Percentiles rank a stretch among this genome's conserved stretches.
Evolutionary conservation across 2,329 filamentous ascomycete species (phyloP).

Genomic region (Neonectria coccinea): DNA sequence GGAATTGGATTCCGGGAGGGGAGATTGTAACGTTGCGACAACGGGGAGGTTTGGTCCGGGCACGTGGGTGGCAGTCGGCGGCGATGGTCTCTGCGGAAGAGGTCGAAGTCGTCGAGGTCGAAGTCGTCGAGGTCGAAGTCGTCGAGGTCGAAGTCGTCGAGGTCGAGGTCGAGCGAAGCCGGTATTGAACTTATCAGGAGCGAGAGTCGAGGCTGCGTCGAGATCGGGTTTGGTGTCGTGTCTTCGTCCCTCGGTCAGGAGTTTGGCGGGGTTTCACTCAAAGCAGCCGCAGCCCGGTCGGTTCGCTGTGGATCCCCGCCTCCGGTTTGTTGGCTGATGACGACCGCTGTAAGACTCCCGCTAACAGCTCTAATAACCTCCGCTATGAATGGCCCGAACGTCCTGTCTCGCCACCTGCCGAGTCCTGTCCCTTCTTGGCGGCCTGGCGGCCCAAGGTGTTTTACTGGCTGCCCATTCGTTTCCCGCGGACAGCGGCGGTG

Average conservation of each 20-base stretch:
- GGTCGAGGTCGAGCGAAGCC: not conserved
- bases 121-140: too few species aligned
- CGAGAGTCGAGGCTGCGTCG: constrained; percentile 1
- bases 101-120: too few species aligned
- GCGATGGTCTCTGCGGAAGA: not conserved
- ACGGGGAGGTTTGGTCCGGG: constrained; percentile 12
- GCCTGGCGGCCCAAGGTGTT: not conserved
- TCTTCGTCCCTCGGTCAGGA: constrained; percentile 38
- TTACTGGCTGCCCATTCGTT: not conserved
- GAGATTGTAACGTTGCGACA: constrained; percentile 9
- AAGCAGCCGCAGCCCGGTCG: constrained; percentile 13
- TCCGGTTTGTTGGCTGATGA: constrained; percentile 35
- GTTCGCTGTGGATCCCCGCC: constrained; percentile 13
- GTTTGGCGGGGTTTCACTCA: constrained; percentile 46
- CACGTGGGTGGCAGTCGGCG: not conserved
- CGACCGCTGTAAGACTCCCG: constrained; percentile 21
- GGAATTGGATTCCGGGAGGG: constrained; percentile 12
- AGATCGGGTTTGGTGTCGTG: constrained; percentile 24
- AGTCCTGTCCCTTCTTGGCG: not conserved
- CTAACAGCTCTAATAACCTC: not conserved
- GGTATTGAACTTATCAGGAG: not conserved
- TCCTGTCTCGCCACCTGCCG: constrained; percentile 1
- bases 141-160: too few species aligned
- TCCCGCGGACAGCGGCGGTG: constrained; percentile 19
- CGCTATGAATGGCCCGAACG: constrained; percentile 1